These are phyloP conservation scores for Aquilaria malaccensis DNA, from an alignment of 345 rosid species.

Conservation along the genomic window DNA sequence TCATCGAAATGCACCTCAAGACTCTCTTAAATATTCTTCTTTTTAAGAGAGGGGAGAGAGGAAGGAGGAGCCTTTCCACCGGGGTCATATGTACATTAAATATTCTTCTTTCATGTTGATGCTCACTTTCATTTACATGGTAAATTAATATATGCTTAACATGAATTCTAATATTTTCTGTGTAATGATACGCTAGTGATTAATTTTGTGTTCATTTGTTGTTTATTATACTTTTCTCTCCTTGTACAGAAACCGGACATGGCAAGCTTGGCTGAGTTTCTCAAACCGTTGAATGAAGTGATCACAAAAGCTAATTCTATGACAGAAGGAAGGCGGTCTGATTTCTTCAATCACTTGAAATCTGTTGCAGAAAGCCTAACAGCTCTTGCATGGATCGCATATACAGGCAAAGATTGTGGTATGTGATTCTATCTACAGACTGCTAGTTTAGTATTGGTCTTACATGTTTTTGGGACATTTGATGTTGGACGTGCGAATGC, in stretches of 20 bases:
- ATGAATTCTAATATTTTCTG: background rate
- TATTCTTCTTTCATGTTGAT: too few species aligned
- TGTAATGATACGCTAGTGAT: background rate
- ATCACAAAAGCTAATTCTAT: conserved; percentile 56
- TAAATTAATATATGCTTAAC: background rate
- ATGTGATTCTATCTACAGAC: conserved; percentile 7
- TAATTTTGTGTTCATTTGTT: background rate
- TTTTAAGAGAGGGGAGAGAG: too few species aligned
- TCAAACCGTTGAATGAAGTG: conserved; percentile 70
- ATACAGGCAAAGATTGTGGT: conserved; percentile 81
- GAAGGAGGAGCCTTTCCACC: too few species aligned
- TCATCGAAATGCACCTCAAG: too few species aligned
- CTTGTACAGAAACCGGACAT: conserved; percentile 61
- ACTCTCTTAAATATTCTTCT: too few species aligned
- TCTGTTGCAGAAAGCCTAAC: conserved; percentile 62
- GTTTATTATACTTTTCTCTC: background rate
- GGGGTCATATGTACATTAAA: too few species aligned
- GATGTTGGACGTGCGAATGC: too few species aligned
- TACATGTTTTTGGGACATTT: too few species aligned
- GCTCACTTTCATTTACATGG: background rate
- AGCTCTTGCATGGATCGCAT: conserved; percentile 87
- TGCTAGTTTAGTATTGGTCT: background rate
- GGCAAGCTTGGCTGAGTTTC: conserved; percentile 58
- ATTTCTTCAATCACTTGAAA: conserved; percentile 77
- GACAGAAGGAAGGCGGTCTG: conserved; percentile 72